These are phyloP conservation scores for Sarocladiaceae sp. DNA, from an alignment of 2,329 filamentous ascomycete genomes.

Conservation along the genomic window DNA sequence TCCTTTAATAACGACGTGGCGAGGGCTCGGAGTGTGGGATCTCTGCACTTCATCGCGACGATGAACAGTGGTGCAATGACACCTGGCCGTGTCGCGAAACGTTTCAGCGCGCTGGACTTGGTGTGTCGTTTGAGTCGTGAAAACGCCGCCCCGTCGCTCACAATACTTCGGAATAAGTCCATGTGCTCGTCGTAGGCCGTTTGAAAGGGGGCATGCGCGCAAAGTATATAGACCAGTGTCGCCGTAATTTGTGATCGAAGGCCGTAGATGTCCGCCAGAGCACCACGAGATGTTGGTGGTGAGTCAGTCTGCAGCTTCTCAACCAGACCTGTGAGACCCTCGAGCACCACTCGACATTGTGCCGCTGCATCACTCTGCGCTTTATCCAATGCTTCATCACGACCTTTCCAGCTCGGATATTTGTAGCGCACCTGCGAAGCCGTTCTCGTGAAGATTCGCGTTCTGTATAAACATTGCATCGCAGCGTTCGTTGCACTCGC, in stretches of 20 bases:
- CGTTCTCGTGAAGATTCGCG: not conserved
- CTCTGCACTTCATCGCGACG: slow-evolving; percentile 8
- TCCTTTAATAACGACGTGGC: slow-evolving; percentile 3
- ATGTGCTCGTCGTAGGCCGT: slow-evolving; percentile 3
- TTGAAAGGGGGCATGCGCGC: slow-evolving; percentile 4
- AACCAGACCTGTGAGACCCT: not conserved
- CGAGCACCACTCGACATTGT: not conserved
- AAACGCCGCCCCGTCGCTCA: slow-evolving; percentile 8
- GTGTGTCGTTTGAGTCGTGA: not conserved
- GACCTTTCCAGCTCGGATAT: not conserved
- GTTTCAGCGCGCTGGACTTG: slow-evolving; percentile 2
- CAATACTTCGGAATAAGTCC: slow-evolving; percentile 7
- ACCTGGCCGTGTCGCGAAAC: slow-evolving; percentile 10
- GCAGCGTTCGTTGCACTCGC: not conserved
- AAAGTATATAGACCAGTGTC: slow-evolving; percentile 4
- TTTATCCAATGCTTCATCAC: not conserved
- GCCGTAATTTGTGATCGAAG: slow-evolving; percentile 8
- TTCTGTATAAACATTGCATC: not conserved
- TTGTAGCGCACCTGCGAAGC: not conserved
- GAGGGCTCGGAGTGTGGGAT: not conserved
- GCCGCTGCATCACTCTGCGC: not conserved
- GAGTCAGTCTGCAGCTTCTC: not conserved
- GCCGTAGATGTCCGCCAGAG: slow-evolving; percentile 9
- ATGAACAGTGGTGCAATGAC: slow-evolving; percentile 6
- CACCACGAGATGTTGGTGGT: not conserved